These are phyloP conservation scores for Microascus cirrosus DNA, from an alignment of 2,329 filamentous ascomycete species.

Conservation along the genomic window DNA sequence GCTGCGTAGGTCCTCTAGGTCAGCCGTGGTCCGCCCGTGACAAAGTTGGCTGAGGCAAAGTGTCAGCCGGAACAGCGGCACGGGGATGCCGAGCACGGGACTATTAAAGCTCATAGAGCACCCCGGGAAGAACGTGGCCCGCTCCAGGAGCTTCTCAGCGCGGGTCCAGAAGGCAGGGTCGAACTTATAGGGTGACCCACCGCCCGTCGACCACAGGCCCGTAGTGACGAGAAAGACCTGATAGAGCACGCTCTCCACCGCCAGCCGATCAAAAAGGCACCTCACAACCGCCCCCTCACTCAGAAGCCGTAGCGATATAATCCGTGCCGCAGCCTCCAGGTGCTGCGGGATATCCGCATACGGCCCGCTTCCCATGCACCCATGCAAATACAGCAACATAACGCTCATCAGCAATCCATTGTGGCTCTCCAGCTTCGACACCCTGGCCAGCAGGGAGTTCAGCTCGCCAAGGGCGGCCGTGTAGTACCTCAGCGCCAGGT, in stretches of 20 bases:
- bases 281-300: constrained; percentile 4
- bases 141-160: constrained; percentile 9
- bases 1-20: not conserved
- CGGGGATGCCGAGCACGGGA: constrained; percentile 12
- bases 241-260: constrained; percentile 13
- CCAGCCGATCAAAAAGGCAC: constrained; percentile 11
- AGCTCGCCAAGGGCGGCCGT: constrained; percentile 11
- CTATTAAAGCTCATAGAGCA: constrained; percentile 9
- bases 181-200: constrained; percentile 5
- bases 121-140: constrained; percentile 6
- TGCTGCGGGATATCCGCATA: constrained; percentile 11
- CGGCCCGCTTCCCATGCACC: constrained; percentile 11
- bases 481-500: constrained; percentile 13
- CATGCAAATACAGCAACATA: constrained; percentile 14
- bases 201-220: constrained; percentile 11
- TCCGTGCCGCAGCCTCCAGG: constrained; percentile 11
- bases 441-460: constrained; percentile 7
- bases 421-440: constrained; percentile 8
- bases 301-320: constrained; percentile 9
- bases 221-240: constrained; percentile 12
- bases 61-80: constrained; percentile 9
- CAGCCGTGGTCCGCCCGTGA: not conserved
- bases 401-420: constrained; percentile 14
- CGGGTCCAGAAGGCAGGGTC: constrained; percentile 10
- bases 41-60: constrained; percentile 6